Evolutionary conservation across 1,139 yeast genomes (phyloP).

Genomic region (Meyerozyma elateridarum): DNA sequence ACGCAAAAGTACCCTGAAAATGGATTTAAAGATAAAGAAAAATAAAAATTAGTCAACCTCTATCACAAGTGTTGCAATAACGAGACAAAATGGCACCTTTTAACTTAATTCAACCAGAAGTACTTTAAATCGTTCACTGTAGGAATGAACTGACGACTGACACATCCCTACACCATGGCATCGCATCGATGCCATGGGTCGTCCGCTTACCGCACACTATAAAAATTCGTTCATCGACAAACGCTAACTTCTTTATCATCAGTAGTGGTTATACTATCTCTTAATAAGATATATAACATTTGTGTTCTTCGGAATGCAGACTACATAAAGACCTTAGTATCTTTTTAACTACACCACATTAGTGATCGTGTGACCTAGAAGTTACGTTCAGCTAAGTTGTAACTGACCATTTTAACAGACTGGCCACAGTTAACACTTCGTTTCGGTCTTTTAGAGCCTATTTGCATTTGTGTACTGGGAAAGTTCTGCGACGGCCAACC

Average conservation of each 20-base stretch:
- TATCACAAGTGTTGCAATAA: no score
- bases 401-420: slow-evolving; percentile 57
- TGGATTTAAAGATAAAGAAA: no score
- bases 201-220: slow-evolving; percentile 1
- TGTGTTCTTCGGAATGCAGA: slow-evolving; percentile 26
- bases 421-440: slow-evolving; percentile 67
- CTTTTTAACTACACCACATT: slow-evolving; percentile 28
- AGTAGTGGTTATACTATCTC: slow-evolving; percentile 74
- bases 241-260: slow-evolving; percentile 33
- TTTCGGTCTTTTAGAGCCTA: slow-evolving; percentile 68
- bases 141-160: no score
- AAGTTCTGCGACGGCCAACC: slow-evolving; percentile 24
- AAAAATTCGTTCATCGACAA: slow-evolving; percentile 1
- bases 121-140: no score
- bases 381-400: slow-evolving; percentile 50
- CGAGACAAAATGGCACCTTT: no score
- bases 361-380: slow-evolving; percentile 31
- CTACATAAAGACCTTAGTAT: slow-evolving; percentile 53
- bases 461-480: slow-evolving; percentile 28
- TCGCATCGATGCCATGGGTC: no score
- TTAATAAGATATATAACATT: slow-evolving; percentile 49
- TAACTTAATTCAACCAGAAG: no score
- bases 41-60: no score
- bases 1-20: no score
- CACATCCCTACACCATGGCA: no score